These are phyloP conservation scores for Tuber brumale DNA, from an alignment of 495 filamentous ascomycete genomes.

Conservation along the genomic window DNA sequence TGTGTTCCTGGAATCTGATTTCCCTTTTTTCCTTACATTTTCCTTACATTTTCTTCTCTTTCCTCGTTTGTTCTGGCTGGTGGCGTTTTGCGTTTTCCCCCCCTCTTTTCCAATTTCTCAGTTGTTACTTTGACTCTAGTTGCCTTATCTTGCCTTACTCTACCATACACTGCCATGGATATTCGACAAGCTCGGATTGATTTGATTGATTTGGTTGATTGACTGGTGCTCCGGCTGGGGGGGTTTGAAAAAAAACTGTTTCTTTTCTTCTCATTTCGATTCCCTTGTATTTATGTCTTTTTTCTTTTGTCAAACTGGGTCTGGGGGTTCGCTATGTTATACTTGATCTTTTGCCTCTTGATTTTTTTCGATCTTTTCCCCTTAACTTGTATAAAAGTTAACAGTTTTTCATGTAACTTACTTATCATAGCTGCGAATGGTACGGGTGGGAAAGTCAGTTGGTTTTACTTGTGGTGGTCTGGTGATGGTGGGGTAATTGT, in stretches of 20 bases:
- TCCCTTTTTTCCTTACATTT: not conserved
- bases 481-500: not conserved
- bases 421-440: constrained; percentile 1
- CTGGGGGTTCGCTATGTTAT: not conserved
- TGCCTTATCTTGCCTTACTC: not conserved
- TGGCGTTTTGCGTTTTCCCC: not conserved
- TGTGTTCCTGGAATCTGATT: not conserved
- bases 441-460: not conserved
- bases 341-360: not conserved
- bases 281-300: not conserved
- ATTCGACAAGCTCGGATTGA: not conserved
- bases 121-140: not conserved
- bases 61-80: not conserved
- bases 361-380: not conserved
- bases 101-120: not conserved
- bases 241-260: not conserved
- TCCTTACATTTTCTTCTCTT: not conserved
- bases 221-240: not conserved
- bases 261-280: not conserved
- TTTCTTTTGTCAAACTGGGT: not conserved
- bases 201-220: not conserved
- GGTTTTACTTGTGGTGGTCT: not conserved
- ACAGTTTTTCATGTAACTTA: not conserved
- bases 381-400: not conserved
- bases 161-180: not conserved